Base-by-base conservation (phyloP, 176 grass and related monocot species). In the Dactylis glomerata region DNA sequence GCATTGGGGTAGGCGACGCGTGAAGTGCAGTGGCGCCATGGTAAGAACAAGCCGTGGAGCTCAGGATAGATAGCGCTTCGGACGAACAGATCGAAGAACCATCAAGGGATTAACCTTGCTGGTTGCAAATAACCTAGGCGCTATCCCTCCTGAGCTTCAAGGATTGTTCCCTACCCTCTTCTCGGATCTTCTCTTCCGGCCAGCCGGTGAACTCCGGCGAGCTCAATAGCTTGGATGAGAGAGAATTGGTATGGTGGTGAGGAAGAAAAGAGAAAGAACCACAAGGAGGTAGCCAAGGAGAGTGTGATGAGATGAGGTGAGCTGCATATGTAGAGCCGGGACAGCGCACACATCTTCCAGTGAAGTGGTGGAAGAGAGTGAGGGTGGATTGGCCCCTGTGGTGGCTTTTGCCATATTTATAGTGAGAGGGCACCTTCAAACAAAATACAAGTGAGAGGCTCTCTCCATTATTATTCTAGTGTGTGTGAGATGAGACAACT, bases 61-160 rank as follows among this genome's bases (percentile, higher is more conserved):
- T 91, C 89, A 91, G 85, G 89, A 87, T 91, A 91, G 89, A 91
- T 87, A 91, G 85, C 89, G 68, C 89, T 76, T 87, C 26, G 28
- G 41, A 78, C 75, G 28, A 81, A 72, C 68, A 82, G 78, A 89
- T 54, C 40, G 72, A 75, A 28, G 15, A 86, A 82, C 88, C 23
- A 30, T 30, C 16, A 75, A 54, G 83, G 51, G 24, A 24, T 19
- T 17, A 52, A 52, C 16, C 72, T 51, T 75, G 72, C 1, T 75
- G 16, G 76, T 76, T 70, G 51, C 41, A 71, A 84, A 76, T 17
- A 52, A 30, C 41, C 14, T 28, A 84, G 89, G 89, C 81, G 89
- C 81, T 91, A 91, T 91, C 89, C 89, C 89, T 91, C 89, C 89
- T 91, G 89, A 91, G 89, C 89, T 91, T 91, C 85, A 91, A 76